These are phyloP conservation scores for Lactarius hatsudake DNA, from an alignment of 768 basidiomycete genomes.

Conservation along the genomic window DNA sequence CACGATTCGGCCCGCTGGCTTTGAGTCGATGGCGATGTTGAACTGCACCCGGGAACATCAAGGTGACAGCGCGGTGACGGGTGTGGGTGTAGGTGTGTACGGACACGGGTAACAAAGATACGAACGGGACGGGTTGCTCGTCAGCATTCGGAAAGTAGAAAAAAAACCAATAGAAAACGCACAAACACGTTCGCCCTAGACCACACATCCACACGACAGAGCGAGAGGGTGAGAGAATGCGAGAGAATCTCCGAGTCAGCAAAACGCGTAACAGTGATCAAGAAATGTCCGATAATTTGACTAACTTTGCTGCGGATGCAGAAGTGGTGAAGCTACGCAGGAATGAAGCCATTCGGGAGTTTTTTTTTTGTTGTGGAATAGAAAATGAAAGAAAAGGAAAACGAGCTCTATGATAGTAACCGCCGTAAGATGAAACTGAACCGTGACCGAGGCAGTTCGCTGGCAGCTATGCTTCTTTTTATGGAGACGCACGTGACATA, in stretches of 20 bases:
- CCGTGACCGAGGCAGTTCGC: too few species aligned
- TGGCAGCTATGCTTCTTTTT: background rate
- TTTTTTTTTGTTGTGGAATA: too few species aligned
- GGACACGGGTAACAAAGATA: background rate
- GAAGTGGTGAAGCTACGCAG: slow-evolving; percentile 29
- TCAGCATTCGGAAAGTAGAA: background rate
- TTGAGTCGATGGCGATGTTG: slow-evolving; percentile 57
- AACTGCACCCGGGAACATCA: slow-evolving; percentile 42
- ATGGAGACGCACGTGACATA: background rate
- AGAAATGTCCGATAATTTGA: background rate
- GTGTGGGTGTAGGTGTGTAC: background rate
- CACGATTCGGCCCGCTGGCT: slow-evolving; percentile 65
- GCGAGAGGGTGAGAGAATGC: background rate
- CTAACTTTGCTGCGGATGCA: slow-evolving; percentile 26
- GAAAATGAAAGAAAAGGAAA: background rate
- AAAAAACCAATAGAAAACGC: background rate
- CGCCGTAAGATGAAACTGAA: background rate
- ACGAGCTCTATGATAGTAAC: too few species aligned
- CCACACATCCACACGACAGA: background rate
- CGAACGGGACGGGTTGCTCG: background rate
- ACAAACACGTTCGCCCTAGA: slow-evolving; percentile 33
- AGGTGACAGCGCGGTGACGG: background rate
- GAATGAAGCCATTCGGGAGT: slow-evolving; percentile 28
- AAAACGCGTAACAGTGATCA: background rate
- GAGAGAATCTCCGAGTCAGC: background rate